Percentiles rank a stretch among this genome's conserved stretches.
Evolutionary conservation across 31 red algal species (phyloP).

Genomic region (Porphyra umbilicalis): DNA sequence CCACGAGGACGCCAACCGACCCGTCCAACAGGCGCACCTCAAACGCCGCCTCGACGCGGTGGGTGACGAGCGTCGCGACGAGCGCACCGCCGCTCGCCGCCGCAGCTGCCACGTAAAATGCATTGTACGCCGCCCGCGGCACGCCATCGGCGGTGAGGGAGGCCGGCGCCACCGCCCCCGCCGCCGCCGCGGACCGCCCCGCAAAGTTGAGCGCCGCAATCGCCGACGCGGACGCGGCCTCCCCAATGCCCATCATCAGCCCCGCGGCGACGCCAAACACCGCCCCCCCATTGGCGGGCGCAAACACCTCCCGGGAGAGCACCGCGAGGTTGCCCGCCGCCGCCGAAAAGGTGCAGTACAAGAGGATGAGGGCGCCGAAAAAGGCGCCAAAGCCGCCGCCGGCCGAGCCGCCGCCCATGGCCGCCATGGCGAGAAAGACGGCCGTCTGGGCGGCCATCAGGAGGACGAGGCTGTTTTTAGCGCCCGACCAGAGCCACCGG

Average conservation of each 20-base stretch:
- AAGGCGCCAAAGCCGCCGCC: conserved; percentile 3
- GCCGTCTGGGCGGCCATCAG: conserved; percentile 8
- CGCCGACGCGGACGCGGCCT: neutral
- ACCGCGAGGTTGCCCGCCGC: conserved; percentile 1
- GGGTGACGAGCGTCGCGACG: neutral
- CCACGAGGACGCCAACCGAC: neutral
- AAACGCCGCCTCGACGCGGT: neutral
- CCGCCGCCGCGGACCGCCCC: neutral
- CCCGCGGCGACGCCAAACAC: conserved; percentile 15
- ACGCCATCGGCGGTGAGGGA: neutral
- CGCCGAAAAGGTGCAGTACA: neutral
- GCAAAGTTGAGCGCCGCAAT: neutral
- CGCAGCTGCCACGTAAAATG: neutral
- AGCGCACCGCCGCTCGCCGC: neutral
- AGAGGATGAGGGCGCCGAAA: neutral
- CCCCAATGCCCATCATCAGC: conserved; percentile 9
- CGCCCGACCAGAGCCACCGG: conserved; percentile 8
- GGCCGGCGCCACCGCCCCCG: neutral
- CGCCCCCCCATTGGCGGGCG: conserved; percentile 1
- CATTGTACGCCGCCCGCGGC: conserved; percentile 9
- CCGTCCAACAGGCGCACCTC: neutral
- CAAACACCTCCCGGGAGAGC: conserved; percentile 8
- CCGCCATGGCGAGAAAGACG: neutral
- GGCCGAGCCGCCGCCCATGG: neutral
- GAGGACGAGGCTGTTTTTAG: conserved; percentile 12